These are phyloP conservation scores for Euryodendron excelsum DNA, from an alignment of 148 eudicot species.

Conservation along the genomic window DNA sequence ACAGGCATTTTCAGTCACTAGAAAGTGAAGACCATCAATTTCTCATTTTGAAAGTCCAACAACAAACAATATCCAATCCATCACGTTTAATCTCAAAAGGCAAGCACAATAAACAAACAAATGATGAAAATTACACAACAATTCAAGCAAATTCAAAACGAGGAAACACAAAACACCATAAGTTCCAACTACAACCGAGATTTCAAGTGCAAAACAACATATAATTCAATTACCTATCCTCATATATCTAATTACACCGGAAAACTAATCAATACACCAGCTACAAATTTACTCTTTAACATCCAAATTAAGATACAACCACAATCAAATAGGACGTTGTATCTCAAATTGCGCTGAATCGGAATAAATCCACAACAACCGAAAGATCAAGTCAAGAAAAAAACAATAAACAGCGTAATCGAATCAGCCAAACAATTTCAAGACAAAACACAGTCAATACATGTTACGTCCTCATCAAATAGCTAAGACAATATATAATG, in stretches of 20 bases:
- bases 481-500: background rate
- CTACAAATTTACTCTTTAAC: background rate
- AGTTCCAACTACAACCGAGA: background rate
- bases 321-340: background rate
- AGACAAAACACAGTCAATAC: background rate
- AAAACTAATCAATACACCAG: background rate
- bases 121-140: background rate
- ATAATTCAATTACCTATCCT: background rate
- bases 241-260: background rate
- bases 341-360: background rate
- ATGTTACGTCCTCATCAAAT: background rate
- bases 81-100: background rate
- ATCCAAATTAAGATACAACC: background rate
- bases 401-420: background rate
- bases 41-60: background rate
- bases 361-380: background rate
- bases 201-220: background rate
- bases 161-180: background rate
- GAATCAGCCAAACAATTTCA: background rate
- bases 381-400: constrained; percentile 10
- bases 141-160: background rate
- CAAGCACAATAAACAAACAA: background rate
- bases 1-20: background rate
- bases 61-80: background rate
- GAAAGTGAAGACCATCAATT: background rate